A percentile compares a stretch with the other conserved stretches of the same genome.
Evolutionary conservation across 2,329 filamentous ascomycete genomes (phyloP).

Genomic region (Fusarium albosuccineum): DNA sequence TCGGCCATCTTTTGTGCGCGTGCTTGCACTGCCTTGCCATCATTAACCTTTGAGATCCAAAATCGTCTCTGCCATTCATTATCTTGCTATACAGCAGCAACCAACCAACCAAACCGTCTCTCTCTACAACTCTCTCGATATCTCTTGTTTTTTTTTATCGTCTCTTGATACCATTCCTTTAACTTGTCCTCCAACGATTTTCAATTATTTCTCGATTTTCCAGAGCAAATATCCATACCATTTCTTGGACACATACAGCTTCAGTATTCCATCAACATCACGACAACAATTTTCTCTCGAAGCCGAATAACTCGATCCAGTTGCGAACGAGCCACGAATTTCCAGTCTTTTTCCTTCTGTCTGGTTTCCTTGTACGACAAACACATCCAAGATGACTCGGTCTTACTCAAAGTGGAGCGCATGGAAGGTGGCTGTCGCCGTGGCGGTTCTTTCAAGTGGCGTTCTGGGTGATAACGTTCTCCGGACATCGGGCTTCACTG

Average conservation of each 20-base stretch:
- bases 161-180: slow-evolving; percentile 45
- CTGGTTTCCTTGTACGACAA: slow-evolving; percentile 35
- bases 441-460: slow-evolving; percentile 54
- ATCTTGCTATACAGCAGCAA: slow-evolving; percentile 25
- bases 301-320: slow-evolving; percentile 33
- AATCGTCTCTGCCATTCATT: slow-evolving; percentile 37
- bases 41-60: slow-evolving; percentile 38
- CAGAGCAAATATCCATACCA: slow-evolving; percentile 11
- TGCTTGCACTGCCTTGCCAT: slow-evolving; percentile 45
- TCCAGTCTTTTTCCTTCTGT: slow-evolving; percentile 32
- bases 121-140: slow-evolving; percentile 2
- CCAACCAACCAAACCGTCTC: neutral
- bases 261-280: slow-evolving; percentile 29
- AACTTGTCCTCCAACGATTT: slow-evolving; percentile 28
- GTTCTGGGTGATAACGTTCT: slow-evolving; percentile 79
- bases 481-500: slow-evolving; percentile 82
- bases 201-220: slow-evolving; percentile 26
- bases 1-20: slow-evolving; percentile 59
- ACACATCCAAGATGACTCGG: slow-evolving; percentile 50
- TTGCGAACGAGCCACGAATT: slow-evolving; percentile 40
- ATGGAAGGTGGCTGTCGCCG: slow-evolving; percentile 52
- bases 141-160: slow-evolving; percentile 10
- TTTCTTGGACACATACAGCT: slow-evolving; percentile 25
- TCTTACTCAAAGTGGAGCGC: slow-evolving; percentile 46
- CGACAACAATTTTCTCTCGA: slow-evolving; percentile 35